Conservation (phyloP, 495 filamentous ascomycete species). For the Oidiodendron maius region DNA sequence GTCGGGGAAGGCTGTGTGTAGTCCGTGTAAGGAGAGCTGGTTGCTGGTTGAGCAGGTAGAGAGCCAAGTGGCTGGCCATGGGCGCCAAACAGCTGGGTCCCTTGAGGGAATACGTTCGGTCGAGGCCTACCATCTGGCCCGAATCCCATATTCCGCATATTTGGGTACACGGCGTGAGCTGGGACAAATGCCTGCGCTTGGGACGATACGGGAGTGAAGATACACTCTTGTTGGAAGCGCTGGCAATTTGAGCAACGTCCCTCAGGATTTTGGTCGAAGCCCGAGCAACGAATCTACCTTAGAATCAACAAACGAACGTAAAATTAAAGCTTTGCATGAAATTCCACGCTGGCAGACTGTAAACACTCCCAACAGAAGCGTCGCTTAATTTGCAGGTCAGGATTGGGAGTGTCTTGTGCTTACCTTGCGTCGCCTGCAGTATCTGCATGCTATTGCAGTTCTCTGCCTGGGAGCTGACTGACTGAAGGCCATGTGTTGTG, state of each 20-base stretch:
- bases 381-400: too few species aligned
- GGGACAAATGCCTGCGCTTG: constrained; percentile 82
- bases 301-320: constrained; percentile 5
- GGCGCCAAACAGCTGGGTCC: constrained; percentile 58
- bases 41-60: constrained; percentile 44
- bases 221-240: constrained; percentile 77
- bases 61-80: constrained; percentile 63
- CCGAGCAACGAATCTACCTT: constrained; percentile 73
- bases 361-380: too few species aligned
- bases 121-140: constrained; percentile 35
- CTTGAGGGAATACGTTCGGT: constrained; percentile 31
- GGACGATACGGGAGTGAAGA: constrained; percentile 79
- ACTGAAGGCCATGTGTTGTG: constrained; percentile 24
- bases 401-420: constrained; percentile 13
- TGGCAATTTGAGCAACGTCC: constrained; percentile 76
- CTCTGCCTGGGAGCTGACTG: constrained; percentile 70
- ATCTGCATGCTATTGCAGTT: constrained; percentile 80
- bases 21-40: constrained; percentile 40
- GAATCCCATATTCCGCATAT: constrained; percentile 45
- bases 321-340: background rate
- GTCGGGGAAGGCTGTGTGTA: constrained; percentile 32
- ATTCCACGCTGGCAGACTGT: background rate
- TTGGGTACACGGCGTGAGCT: constrained; percentile 65
- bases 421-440: constrained; percentile 79
- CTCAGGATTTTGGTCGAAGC: constrained; percentile 71